Conservation (phyloP, 176 grass and related monocot genomes). For the Carex myosuroides region DNA sequence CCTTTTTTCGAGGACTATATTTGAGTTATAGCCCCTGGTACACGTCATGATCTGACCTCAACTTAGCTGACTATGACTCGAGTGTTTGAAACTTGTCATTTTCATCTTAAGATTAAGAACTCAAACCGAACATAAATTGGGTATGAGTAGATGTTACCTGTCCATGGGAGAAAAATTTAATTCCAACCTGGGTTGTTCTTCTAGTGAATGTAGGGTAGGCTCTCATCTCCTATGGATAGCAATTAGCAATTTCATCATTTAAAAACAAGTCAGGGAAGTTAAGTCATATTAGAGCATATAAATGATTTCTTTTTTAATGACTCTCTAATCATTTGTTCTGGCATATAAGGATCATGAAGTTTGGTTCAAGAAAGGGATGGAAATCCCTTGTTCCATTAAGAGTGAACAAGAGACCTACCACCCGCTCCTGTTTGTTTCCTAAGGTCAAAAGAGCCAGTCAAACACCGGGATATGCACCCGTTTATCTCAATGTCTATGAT, state of each 20-base stretch:
- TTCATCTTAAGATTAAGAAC: no score
- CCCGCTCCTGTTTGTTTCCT: constrained; percentile 75
- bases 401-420: constrained; percentile 51
- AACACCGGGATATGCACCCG: constrained; percentile 52
- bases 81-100: no score
- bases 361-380: constrained; percentile 75
- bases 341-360: constrained; percentile 68
- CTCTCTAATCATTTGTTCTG: constrained; percentile 19
- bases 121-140: no score
- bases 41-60: no score
- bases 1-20: no score
- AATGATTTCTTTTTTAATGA: not conserved
- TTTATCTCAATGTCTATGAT: constrained; percentile 98
- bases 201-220: no score
- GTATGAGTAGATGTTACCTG: no score
- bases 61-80: no score
- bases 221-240: no score
- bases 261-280: not conserved
- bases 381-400: constrained; percentile 83
- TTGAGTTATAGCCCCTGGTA: no score
- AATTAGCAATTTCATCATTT: not conserved
- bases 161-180: no score
- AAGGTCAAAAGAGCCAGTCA: constrained; percentile 60
- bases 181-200: no score
- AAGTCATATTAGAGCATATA: not conserved